Evolutionary conservation across 495 filamentous ascomycete genomes (phyloP).

Genomic region (Podospora bellae-mahoneyi): DNA sequence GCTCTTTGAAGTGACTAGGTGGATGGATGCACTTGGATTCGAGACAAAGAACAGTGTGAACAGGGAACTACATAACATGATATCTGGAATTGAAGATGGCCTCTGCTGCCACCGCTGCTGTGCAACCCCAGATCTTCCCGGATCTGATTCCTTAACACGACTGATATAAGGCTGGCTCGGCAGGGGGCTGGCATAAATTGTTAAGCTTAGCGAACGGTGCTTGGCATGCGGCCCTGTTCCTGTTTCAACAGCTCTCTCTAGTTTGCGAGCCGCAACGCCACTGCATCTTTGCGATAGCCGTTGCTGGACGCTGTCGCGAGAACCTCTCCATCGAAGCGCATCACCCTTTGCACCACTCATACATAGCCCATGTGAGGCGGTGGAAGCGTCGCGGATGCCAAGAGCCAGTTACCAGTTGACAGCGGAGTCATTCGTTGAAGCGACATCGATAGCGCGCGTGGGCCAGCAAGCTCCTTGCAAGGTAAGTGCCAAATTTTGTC

Average conservation of each 20-base stretch:
- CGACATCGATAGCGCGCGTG: constrained; percentile 5
- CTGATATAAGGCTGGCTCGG: neutral
- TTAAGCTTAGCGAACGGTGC: constrained; percentile 1
- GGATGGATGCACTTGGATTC: neutral
- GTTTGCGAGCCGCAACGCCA: constrained; percentile 5
- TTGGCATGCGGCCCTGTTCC: constrained; percentile 2
- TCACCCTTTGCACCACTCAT: neutral
- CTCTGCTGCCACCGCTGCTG: neutral
- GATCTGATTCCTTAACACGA: neutral
- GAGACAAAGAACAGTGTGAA: neutral
- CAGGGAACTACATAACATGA: neutral
- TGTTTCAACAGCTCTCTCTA: neutral
- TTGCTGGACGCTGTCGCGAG: neutral
- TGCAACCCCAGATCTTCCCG: neutral
- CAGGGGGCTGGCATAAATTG: constrained; percentile 4
- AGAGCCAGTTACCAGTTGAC: neutral
- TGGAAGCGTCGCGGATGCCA: neutral
- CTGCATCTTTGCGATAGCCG: neutral
- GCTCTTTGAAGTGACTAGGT: neutral
- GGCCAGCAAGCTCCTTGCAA: constrained; percentile 1
- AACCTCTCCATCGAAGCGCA: neutral
- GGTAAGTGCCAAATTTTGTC: constrained; percentile 2
- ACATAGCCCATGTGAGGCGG: neutral
- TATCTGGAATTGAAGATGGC: neutral
- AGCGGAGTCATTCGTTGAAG: neutral